Percentiles rank a stretch among this genome's conserved stretches.
Conservation (phyloP, 352 stramenopile species). For the Pythium insidiosum region DNA sequence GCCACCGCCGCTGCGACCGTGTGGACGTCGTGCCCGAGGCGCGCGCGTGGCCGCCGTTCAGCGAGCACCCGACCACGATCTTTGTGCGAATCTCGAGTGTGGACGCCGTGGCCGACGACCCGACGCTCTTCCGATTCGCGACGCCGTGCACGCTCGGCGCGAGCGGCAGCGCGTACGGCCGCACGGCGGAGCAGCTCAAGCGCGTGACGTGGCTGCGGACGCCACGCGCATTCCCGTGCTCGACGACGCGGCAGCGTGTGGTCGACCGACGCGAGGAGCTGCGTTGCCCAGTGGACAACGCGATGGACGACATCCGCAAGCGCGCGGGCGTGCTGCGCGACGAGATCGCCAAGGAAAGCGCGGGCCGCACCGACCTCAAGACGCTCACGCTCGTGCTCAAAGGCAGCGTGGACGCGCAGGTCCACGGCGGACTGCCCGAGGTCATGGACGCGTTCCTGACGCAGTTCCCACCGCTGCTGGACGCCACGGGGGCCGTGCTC, state of each 20-base stretch:
- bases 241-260: slow-evolving; percentile 39
- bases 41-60: slow-evolving; percentile 25
- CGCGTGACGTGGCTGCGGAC: slow-evolving; percentile 46
- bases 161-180: slow-evolving; percentile 40
- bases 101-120: background rate
- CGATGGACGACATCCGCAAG: slow-evolving; percentile 73
- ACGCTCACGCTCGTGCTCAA: slow-evolving; percentile 74
- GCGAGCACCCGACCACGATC: slow-evolving; percentile 47
- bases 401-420: slow-evolving; percentile 71
- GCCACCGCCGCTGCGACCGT: slow-evolving; percentile 44
- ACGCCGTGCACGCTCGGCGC: slow-evolving; percentile 39
- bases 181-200: slow-evolving; percentile 65
- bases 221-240: slow-evolving; percentile 33
- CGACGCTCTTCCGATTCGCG: slow-evolving; percentile 39
- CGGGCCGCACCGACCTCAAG: slow-evolving; percentile 48
- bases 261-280: slow-evolving; percentile 27
- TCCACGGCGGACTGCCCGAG: slow-evolving; percentile 66
- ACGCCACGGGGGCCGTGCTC: slow-evolving; percentile 29
- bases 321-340: slow-evolving; percentile 40
- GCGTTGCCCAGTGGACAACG: slow-evolving; percentile 59
- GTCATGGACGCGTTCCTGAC: slow-evolving; percentile 65
- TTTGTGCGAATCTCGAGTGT: slow-evolving; percentile 44
- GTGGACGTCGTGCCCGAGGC: slow-evolving; percentile 49
- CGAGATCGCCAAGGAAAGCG: slow-evolving; percentile 44
- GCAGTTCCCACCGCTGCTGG: slow-evolving; percentile 14